Percentiles rank a stretch among this genome's conserved stretches.
Conservation (phyloP, 2,329 filamentous ascomycete species). For the Sporothrix inflata region DNA sequence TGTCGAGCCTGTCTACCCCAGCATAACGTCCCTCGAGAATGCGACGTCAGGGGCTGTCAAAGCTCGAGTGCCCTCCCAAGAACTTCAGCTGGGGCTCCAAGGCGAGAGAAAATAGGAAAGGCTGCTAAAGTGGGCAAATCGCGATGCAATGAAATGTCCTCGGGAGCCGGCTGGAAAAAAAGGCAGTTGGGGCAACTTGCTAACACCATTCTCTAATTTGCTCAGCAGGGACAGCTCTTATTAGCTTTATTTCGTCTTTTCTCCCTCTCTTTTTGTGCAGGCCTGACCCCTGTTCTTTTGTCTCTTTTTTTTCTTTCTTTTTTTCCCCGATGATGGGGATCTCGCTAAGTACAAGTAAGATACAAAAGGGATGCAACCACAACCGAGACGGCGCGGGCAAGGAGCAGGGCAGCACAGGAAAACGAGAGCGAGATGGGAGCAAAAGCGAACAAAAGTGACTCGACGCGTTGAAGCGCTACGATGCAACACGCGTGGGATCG, state of each 20-base stretch:
- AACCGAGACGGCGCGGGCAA: not conserved
- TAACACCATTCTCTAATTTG: slow-evolving; percentile 18
- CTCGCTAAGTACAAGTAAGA: not conserved
- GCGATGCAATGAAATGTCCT: not conserved
- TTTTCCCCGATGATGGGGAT: not conserved
- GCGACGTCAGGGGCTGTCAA: slow-evolving; percentile 17
- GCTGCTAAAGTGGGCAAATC: not conserved
- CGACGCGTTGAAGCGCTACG: slow-evolving; percentile 9
- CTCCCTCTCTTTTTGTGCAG: not conserved
- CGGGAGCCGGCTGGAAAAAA: not conserved
- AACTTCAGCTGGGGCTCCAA: not conserved
- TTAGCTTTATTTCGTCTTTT: slow-evolving; percentile 6
- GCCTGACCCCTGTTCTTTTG: not conserved
- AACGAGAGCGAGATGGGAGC: not conserved
- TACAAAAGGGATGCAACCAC: slow-evolving; percentile 3
- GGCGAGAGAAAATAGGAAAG: not conserved
- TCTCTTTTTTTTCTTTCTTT: not conserved
- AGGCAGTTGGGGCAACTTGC: not conserved
- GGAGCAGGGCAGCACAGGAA: not conserved
- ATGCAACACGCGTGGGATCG: slow-evolving; percentile 19
- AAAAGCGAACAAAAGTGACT: not conserved
- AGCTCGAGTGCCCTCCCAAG: not conserved
- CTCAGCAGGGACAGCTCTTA: not conserved
- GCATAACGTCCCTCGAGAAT: slow-evolving; percentile 1
- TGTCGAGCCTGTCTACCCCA: not conserved